Evolutionary conservation across 2,329 filamentous ascomycete species (phyloP).

Genomic region (Tolypocladium tropicale): DNA sequence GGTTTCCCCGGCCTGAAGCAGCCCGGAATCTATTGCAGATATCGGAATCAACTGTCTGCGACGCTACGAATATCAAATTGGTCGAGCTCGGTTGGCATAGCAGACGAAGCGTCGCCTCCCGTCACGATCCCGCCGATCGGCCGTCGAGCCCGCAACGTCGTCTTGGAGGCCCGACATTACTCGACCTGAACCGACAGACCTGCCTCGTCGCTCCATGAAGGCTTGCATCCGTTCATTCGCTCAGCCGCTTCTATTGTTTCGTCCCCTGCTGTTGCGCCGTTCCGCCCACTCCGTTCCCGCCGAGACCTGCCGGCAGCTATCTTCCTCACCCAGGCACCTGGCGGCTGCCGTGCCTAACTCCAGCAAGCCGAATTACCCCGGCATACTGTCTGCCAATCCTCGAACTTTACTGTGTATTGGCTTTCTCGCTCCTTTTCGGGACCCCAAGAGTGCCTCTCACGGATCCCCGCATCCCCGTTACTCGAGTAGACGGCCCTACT

Average conservation of each 20-base stretch:
- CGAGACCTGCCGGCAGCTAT: not conserved
- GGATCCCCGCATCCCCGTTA: not conserved
- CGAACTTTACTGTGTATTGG: not conserved
- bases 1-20: not conserved
- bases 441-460: not conserved
- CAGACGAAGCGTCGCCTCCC: not conserved
- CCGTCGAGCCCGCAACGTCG: not conserved
- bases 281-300: not conserved
- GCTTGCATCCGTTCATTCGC: not conserved
- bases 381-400: not conserved
- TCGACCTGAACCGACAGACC: not conserved
- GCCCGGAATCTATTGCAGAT: not conserved
- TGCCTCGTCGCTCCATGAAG: not conserved
- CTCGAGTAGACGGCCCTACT: not conserved
- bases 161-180: not conserved
- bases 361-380: not conserved
- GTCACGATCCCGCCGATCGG: not conserved
- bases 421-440: not conserved
- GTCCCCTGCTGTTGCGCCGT: not conserved
- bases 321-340: not conserved
- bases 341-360: not conserved
- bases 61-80: not conserved
- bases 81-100: not conserved
- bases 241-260: not conserved
- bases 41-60: not conserved